Evolutionary conservation across 2,329 filamentous ascomycete genomes (phyloP).

Genomic region (Exserohilum turcica): DNA sequence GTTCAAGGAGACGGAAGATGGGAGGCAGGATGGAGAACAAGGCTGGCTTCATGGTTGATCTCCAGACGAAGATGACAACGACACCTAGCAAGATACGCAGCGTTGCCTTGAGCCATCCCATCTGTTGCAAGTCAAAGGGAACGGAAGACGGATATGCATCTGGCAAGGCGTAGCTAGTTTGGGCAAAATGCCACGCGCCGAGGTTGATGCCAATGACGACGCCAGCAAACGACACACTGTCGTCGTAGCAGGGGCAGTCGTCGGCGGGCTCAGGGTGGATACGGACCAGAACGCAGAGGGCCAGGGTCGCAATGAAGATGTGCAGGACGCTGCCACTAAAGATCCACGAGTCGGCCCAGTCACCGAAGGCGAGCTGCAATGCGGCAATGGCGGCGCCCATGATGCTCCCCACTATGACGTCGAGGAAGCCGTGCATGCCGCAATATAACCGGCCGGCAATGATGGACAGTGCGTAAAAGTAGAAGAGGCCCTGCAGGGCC

Average conservation of each 20-base stretch:
- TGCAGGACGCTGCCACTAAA: constrained; percentile 60
- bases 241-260: constrained; percentile 95
- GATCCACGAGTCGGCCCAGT: constrained; percentile 72
- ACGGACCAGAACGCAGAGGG: constrained; percentile 77
- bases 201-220: constrained; percentile 84
- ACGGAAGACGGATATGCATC: constrained; percentile 63
- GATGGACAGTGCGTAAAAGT: constrained; percentile 88
- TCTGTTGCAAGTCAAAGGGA: constrained; percentile 67
- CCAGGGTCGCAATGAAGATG: constrained; percentile 65
- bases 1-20: constrained; percentile 83
- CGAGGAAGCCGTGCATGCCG: constrained; percentile 97
- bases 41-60: constrained; percentile 84
- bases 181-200: constrained; percentile 81
- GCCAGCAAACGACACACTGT: constrained; percentile 90
- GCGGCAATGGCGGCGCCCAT: constrained; percentile 71
- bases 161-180: constrained; percentile 59
- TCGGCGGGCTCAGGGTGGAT: constrained; percentile 96
- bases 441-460: constrained; percentile 92
- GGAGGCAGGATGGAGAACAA: constrained; percentile 80
- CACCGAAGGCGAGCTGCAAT: constrained; percentile 60
- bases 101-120: constrained; percentile 69
- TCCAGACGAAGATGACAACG: constrained; percentile 83
- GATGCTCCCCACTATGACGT: constrained; percentile 79
- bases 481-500: constrained; percentile 70
- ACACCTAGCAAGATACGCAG: constrained; percentile 79